A percentile compares a stretch with the other conserved stretches of the same genome.
Conservation (phyloP, 345 rosid species). For the Rhizophora apiculata region DNA sequence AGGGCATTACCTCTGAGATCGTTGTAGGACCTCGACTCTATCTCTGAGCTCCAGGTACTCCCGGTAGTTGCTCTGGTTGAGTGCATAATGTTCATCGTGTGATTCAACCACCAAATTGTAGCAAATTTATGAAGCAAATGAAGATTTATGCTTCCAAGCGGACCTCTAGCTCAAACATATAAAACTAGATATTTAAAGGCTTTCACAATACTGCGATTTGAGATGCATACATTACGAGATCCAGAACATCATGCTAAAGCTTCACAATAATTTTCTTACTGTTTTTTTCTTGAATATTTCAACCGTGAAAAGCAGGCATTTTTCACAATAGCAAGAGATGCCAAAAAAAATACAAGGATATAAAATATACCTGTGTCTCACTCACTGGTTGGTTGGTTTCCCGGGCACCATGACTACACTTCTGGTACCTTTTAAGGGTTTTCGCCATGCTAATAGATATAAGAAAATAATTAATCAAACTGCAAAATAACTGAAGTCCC, state of each 20-base stretch:
- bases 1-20: constrained; percentile 43
- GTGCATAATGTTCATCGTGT: not conserved
- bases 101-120: too few species aligned
- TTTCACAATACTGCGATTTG: too few species aligned
- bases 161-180: too few species aligned
- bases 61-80: constrained; percentile 46
- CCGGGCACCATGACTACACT: constrained; percentile 38
- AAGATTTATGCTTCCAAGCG: too few species aligned
- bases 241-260: too few species aligned
- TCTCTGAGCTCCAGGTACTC: constrained; percentile 58
- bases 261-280: too few species aligned
- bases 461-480: not conserved
- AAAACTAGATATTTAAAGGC: too few species aligned
- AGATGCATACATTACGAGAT: too few species aligned
- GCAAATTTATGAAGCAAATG: too few species aligned
- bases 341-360: not conserved
- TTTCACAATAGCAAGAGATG: not conserved
- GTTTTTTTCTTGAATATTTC: too few species aligned
- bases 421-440: constrained; percentile 49
- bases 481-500: too few species aligned
- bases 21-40: constrained; percentile 50
- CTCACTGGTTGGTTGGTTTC: constrained; percentile 30
- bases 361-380: constrained; percentile 37
- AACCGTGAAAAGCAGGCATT: too few species aligned
- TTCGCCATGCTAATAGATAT: constrained; percentile 36